A percentile compares a stretch with the other conserved stretches of the same genome.
These are phyloP conservation scores for Gremmenia infestans DNA, from an alignment of 2,329 filamentous ascomycete species.

Conservation along the genomic window DNA sequence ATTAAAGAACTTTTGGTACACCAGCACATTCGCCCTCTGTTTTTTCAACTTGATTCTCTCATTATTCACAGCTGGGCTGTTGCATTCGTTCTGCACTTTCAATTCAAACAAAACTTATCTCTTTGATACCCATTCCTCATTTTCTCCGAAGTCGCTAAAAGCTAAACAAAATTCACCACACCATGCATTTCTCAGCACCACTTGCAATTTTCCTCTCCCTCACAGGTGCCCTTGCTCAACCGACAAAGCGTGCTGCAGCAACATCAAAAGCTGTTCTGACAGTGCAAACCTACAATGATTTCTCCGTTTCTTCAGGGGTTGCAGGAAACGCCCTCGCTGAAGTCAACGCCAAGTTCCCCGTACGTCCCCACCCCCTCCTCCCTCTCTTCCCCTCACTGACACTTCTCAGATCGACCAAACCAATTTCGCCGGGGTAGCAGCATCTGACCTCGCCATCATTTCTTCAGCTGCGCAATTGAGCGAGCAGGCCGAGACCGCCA, in stretches of 20 bases:
- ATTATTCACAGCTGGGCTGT: no score
- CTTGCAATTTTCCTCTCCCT: slow-evolving; percentile 16
- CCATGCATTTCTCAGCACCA: slow-evolving; percentile 21
- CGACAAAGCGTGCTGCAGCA: slow-evolving; percentile 3
- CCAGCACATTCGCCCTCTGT: no score
- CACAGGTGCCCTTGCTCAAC: slow-evolving; percentile 2
- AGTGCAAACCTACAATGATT: slow-evolving; percentile 26
- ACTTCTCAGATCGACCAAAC: slow-evolving; percentile 36
- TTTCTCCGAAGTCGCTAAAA: no score
- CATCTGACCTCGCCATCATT: slow-evolving; percentile 46
- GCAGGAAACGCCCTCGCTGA: slow-evolving; percentile 50
- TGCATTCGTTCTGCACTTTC: no score
- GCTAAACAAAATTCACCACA: neutral
- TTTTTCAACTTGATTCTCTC: no score
- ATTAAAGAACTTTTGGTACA: no score
- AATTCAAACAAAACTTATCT: no score
- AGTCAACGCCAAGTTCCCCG: slow-evolving; percentile 50
- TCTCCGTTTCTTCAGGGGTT: slow-evolving; percentile 47
- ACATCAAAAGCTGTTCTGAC: slow-evolving; percentile 4
- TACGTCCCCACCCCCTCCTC: slow-evolving; percentile 24
- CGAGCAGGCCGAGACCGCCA: slow-evolving; percentile 48
- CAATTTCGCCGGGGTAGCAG: slow-evolving; percentile 42
- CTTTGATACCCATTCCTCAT: no score
- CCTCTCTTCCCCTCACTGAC: neutral
- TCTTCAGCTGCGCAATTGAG: slow-evolving; percentile 43